Conservation (phyloP, 192 early-diverging fungal species). For the Pilaira anomala region DNA sequence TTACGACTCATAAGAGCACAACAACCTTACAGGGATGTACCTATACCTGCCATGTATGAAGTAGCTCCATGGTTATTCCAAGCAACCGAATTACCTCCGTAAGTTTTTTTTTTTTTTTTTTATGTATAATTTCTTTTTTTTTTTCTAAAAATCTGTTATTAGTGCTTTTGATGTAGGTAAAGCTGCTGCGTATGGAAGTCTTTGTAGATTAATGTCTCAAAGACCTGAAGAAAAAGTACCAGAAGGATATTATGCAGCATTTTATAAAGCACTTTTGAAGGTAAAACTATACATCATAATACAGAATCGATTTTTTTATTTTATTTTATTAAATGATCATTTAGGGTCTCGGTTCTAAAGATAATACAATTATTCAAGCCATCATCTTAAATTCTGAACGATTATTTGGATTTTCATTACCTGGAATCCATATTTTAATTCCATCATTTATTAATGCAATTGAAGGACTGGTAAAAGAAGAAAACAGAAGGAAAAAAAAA, state of each 20-base stretch:
- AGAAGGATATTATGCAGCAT: slow-evolving; percentile 57
- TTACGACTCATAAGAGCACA: slow-evolving; percentile 46
- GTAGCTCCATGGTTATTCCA: slow-evolving; percentile 78
- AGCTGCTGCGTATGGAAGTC: slow-evolving; percentile 60
- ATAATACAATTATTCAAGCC: slow-evolving; percentile 59
- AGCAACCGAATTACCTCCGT: slow-evolving; percentile 60
- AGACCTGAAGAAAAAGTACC: slow-evolving; percentile 63
- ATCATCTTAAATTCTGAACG: slow-evolving; percentile 67
- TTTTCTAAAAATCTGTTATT: neutral
- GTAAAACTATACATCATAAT: slow-evolving; percentile 34
- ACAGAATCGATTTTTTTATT: neutral
- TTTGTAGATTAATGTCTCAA: slow-evolving; percentile 79
- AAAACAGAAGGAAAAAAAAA: neutral
- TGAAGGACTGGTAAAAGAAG: slow-evolving; percentile 50
- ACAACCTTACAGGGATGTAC: slow-evolving; percentile 55
- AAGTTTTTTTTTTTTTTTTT: slow-evolving; percentile 22
- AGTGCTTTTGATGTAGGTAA: slow-evolving; percentile 64
- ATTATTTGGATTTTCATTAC: slow-evolving; percentile 64
- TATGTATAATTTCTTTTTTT: slow-evolving; percentile 1
- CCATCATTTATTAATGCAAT: slow-evolving; percentile 62
- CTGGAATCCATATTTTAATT: slow-evolving; percentile 66
- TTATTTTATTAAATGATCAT: slow-evolving; percentile 2
- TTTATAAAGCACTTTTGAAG: slow-evolving; percentile 68
- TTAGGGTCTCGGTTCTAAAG: slow-evolving; percentile 52
- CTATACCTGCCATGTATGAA: slow-evolving; percentile 70